Percentiles rank a stretch among this genome's conserved stretches.
phyloP scores from a whole-genome alignment of 192 early-diverging fungal genomes.

The Backusella luteola region DNA sequence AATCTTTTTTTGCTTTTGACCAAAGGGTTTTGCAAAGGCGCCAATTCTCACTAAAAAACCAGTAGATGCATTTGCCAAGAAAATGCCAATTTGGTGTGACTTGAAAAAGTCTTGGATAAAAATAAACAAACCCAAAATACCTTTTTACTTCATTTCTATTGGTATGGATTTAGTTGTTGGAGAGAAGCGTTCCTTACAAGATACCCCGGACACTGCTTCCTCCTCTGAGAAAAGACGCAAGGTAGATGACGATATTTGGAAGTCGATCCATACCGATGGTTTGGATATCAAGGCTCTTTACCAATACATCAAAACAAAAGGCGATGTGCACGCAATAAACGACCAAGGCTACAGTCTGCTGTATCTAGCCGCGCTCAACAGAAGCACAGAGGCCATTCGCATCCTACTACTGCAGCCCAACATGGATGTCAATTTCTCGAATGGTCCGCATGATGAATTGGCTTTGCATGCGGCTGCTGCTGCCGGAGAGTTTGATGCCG shows the following conservation, averaged over 20 bases:
- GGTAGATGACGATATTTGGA: constrained; percentile 21
- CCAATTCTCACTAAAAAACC: too few relatives aligned
- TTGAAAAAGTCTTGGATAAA: neutral
- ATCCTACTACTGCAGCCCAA: constrained; percentile 28
- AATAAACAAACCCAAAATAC: neutral
- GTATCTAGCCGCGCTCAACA: constrained; percentile 32
- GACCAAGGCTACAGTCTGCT: constrained; percentile 32
- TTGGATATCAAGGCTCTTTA: constrained; percentile 38
- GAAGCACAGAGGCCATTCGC: constrained; percentile 37
- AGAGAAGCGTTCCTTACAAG: neutral
- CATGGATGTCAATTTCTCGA: constrained; percentile 24
- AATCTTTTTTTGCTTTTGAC: too few relatives aligned
- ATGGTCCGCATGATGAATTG: constrained; percentile 36
- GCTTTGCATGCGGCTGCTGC: constrained; percentile 32
- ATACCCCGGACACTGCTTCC: neutral
- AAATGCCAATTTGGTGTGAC: neutral
- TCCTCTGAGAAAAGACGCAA: neutral
- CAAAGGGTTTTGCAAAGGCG: too few relatives aligned
- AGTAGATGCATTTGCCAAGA: neutral
- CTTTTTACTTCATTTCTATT: too few relatives aligned
- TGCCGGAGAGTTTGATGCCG: constrained; percentile 18
- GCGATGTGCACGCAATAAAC: constrained; percentile 12
- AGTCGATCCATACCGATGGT: constrained; percentile 10
- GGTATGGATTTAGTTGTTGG: neutral
- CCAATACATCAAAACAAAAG: constrained; percentile 26